Evolutionary conservation across 805 yeast species (phyloP).

Genomic region (Candida krabiensis): DNA sequence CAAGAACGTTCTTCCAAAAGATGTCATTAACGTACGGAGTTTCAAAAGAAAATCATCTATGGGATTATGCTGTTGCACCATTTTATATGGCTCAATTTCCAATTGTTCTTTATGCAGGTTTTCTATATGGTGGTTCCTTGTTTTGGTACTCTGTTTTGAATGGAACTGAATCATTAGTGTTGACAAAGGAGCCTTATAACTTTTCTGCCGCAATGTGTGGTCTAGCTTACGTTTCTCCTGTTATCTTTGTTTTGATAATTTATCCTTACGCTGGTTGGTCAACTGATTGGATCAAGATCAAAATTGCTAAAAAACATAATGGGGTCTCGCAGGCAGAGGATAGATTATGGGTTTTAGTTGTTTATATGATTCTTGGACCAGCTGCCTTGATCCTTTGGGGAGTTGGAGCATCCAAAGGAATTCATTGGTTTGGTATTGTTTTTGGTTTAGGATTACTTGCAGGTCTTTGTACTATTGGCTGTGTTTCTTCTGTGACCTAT

Average conservation of each 20-base stretch:
- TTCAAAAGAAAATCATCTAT: conserved; percentile 28
- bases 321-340: conserved; percentile 60
- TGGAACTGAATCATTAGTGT: conserved; percentile 45
- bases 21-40: conserved; percentile 43
- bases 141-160: conserved; percentile 50
- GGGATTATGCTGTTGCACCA: conserved; percentile 35
- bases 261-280: conserved; percentile 49
- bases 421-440: conserved; percentile 56
- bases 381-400: conserved; percentile 62
- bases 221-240: conserved; percentile 52
- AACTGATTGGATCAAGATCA: conserved; percentile 51
- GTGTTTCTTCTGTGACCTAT: conserved; percentile 52
- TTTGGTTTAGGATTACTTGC: conserved; percentile 58
- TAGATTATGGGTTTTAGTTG: conserved; percentile 51
- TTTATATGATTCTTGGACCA: conserved; percentile 51
- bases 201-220: conserved; percentile 49
- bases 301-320: conserved; percentile 46
- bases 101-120: conserved; percentile 59
- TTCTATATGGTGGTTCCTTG: conserved; percentile 48
- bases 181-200: conserved; percentile 50
- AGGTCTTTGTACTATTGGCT: conserved; percentile 53
- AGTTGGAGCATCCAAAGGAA: conserved; percentile 54
- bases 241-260: conserved; percentile 45
- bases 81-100: conserved; percentile 47
- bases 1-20: conserved; percentile 42